These are phyloP conservation scores for Cryphonectria nitschkei DNA, from an alignment of 2,329 filamentous ascomycete species.

Conservation along the genomic window DNA sequence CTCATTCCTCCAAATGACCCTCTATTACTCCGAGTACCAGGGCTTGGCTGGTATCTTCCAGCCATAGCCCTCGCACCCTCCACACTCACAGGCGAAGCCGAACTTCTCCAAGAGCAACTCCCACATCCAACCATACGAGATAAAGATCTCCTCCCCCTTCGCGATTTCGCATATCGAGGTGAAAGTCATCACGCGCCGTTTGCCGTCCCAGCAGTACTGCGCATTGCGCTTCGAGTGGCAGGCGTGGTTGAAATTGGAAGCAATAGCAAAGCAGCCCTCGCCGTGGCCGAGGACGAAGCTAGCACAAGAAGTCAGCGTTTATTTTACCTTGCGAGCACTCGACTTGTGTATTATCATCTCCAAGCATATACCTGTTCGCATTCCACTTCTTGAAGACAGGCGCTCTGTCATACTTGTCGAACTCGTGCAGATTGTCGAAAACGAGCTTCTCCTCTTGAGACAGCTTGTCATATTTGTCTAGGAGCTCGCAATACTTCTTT, in stretches of 20 bases:
- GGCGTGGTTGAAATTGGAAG: slow-evolving; percentile 62
- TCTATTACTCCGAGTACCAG: not conserved
- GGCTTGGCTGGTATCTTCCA: not conserved
- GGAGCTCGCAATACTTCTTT: slow-evolving; percentile 36
- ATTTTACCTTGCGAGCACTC: not conserved
- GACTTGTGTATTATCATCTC: not conserved
- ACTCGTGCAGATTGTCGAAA: slow-evolving; percentile 45
- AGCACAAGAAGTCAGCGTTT: not conserved
- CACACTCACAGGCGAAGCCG: slow-evolving; percentile 58
- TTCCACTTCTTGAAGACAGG: slow-evolving; percentile 45
- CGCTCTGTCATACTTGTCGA: slow-evolving; percentile 34
- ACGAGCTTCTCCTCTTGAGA: slow-evolving; percentile 36
- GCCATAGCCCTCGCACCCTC: slow-evolving; percentile 42
- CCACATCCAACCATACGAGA: slow-evolving; percentile 51
- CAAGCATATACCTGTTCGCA: slow-evolving; percentile 50
- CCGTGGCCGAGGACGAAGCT: slow-evolving; percentile 34
- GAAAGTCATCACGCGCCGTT: slow-evolving; percentile 45
- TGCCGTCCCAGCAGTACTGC: slow-evolving; percentile 46
- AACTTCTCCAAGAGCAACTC: slow-evolving; percentile 47
- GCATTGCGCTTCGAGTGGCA: slow-evolving; percentile 50
- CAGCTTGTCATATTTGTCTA: slow-evolving; percentile 43
- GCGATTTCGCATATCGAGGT: slow-evolving; percentile 41
- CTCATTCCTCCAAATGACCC: not conserved
- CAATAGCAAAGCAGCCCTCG: slow-evolving; percentile 52
- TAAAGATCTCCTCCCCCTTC: slow-evolving; percentile 54